Base-by-base conservation (phyloP, 306 rosid genomes). In the Prunus davidiana region DNA sequence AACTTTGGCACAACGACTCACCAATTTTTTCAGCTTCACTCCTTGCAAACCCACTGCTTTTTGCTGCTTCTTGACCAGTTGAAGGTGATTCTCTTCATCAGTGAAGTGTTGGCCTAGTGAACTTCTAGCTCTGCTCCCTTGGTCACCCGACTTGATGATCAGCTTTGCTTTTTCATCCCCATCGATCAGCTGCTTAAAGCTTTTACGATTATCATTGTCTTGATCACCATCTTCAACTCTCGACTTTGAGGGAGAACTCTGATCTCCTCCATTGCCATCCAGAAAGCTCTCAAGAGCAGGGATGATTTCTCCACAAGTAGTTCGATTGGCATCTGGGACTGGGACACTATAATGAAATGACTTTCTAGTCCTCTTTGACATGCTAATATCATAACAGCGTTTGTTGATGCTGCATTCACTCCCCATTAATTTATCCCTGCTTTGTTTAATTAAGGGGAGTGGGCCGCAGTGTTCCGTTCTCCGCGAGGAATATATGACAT, bases 361-460 rank as follows among this genome's bases (percentile, higher is more conserved):
- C 72, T 84, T 93, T 85, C 98, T 87, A 24, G 98, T 93, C 85
- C 98, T 91, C 80, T 77, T 87, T 49, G 98, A 93, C 98, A 87
- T 91, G 67, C 86, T 86, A 67, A 93, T 89, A 72, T 91, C 98
- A 54, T 83, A 93, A 51, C 67, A 87, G 77, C 55, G 96, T 75
- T 84, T 89, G 78, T 51, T 62, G 54, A 78, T 22, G 19, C 82
- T 78, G 61, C 84, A 73, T 41, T 80, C 81, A 32, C 87, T 79
- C 47, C 82, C 96, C 98, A 49, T 52, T 2, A 15, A 15, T 49
- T 49, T 13, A 49, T 49, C 52, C 52, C 20, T 52, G 8, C 20
- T 18, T 52, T 52, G 57, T 6, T 18, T 16, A 52, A 16, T 4
- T 0, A 12, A 11, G 52, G 12, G 52, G 52, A 47, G 52, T 47